Evolutionary conservation across 2,329 filamentous ascomycete species (phyloP).

Genomic region (Fusarium camptoceras): DNA sequence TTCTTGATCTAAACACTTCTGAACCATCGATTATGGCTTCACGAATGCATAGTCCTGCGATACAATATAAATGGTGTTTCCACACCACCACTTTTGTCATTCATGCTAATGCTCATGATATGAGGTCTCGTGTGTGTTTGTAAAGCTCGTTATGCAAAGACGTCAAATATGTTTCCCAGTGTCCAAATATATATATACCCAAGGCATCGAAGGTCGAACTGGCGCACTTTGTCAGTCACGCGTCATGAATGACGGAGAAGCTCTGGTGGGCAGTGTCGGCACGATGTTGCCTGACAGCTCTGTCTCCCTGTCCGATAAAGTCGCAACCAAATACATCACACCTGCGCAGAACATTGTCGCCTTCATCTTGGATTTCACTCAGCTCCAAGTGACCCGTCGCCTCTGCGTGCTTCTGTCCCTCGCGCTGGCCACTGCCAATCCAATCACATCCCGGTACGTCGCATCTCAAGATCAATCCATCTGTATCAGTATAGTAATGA

Average conservation of each 20-base stretch:
- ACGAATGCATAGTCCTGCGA: background rate
- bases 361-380: constrained; percentile 80
- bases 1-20: background rate
- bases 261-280: constrained; percentile 68
- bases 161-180: background rate
- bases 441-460: constrained; percentile 73
- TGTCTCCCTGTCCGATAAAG: constrained; percentile 74
- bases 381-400: constrained; percentile 71
- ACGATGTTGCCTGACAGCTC: constrained; percentile 68
- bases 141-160: background rate
- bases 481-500: constrained; percentile 91
- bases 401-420: constrained; percentile 71
- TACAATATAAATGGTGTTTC: background rate
- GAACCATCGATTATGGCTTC: background rate
- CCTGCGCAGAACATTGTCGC: constrained; percentile 78
- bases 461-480: constrained; percentile 82
- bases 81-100: background rate
- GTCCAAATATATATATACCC: background rate
- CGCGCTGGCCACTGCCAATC: constrained; percentile 74
- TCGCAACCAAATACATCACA: constrained; percentile 75
- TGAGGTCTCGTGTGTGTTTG: background rate
- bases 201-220: background rate
- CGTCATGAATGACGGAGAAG: constrained; percentile 55
- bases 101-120: background rate
- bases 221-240: constrained; percentile 28